Percentiles rank a stretch among this genome's conserved stretches.
Conservation (phyloP, 441 rosid genomes). For the Biscutella laevigata region DNA sequence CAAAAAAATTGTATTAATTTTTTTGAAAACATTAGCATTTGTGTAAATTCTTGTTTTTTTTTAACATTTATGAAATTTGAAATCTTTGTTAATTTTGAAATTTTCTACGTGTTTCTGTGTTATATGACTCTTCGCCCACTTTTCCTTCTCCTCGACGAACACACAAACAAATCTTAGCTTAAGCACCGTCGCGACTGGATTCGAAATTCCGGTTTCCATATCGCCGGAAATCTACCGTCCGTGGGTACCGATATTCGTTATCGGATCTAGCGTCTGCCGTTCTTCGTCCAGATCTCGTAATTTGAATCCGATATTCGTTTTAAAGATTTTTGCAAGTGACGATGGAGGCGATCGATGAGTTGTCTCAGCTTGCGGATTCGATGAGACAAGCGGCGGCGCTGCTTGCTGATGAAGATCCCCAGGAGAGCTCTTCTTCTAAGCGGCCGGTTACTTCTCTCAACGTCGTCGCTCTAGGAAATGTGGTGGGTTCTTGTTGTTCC, state of each 20-base stretch:
- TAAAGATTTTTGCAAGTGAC: conserved; percentile 5
- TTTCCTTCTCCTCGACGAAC: conserved; percentile 15
- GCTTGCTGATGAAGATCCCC: conserved; percentile 76
- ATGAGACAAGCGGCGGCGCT: conserved; percentile 64
- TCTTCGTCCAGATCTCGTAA: conserved; percentile 23
- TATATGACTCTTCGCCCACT: conserved; percentile 11
- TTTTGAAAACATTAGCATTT: no score
- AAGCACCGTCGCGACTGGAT: conserved; percentile 25
- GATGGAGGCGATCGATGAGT: conserved; percentile 82
- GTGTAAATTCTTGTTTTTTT: no score
- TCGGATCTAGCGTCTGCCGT: conserved; percentile 14
- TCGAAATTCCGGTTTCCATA: not conserved
- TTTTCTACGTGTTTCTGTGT: conserved; percentile 11
- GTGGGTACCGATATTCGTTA: not conserved
- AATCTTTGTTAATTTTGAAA: conserved; percentile 6
- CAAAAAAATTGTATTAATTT: no score
- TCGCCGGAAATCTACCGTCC: conserved; percentile 5
- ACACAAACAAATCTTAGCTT: conserved; percentile 10
- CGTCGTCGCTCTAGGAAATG: conserved; percentile 68
- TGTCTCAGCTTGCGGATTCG: conserved; percentile 54
- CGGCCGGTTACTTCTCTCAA: conserved; percentile 56
- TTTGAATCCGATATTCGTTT: conserved; percentile 10
- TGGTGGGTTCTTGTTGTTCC: conserved; percentile 37
- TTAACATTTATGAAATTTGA: not conserved
- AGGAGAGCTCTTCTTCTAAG: conserved; percentile 42